Evolutionary conservation across 148 eudicot genomes (phyloP), one percentile per base, ranked within the genome.

Genomic region (Drosera capensis): DNA sequence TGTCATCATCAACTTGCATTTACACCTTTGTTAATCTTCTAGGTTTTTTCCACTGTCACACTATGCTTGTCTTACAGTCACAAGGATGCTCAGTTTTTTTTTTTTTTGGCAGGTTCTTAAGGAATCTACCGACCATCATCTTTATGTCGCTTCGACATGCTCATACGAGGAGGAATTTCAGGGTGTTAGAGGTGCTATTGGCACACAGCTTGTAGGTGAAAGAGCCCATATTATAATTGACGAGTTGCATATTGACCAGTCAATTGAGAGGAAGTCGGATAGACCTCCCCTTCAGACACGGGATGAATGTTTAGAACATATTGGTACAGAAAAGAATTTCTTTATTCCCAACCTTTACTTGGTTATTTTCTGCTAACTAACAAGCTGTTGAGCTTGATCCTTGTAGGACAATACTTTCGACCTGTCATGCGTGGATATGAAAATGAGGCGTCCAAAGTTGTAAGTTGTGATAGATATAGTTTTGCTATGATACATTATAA

Each of bases 171-270:
- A 78, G 47, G 71, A 66, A 42, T 60, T 60, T 45, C 71, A 74
- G 57, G 68, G 83, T 25, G 62, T 49, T n/a, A 84, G 74, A 70
- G 97, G 97, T 19, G 74, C 82, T 51, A 92, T 90, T 60, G 97
- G 95, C 50, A 90, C 97, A 28, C 93, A 81, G 59, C 81, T 80
- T 55, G 46, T 73, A 36, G 95, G 93, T 18, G 97, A 90, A 76
- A 78, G 97, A 68, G 97, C 72, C 21, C 59, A 80, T 59, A 70
- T 90, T 64, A 80, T 90, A 52, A 74, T 90, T 38, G 82, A 90
- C 54, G 97, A 90, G 75, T 71, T 75, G 26, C 81, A 57, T 53
- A n/a, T n/a, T n/a, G n/a, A n/a, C n/a, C n/a, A n/a, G n/a, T n/a
- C n/a, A n/a, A n/a, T n/a, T n/a, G n/a, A n/a, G n/a, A n/a, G n/a